Evolutionary conservation across 179 eudicot genomes (phyloP), one percentile per base, ranked within the genome.

Genomic region (Beta lomatogona): DNA sequence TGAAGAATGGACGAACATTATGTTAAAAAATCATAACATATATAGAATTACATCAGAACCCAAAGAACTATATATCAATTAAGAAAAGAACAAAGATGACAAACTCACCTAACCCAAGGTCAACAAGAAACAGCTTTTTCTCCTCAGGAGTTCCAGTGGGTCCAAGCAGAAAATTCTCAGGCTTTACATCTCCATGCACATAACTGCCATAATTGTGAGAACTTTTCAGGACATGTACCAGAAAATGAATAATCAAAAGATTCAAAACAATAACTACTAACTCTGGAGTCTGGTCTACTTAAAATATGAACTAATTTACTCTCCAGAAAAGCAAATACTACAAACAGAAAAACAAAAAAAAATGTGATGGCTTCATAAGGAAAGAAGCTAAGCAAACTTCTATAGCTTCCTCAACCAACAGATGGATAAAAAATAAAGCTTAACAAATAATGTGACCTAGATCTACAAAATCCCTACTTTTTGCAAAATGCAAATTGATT

Each of bases 141-240:
- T 93, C 98, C 73, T 95, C 97, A 53, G 91, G 81, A 50, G 97
- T 92, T 66, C 97, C 97, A 21, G 97, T 91, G 6, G 93, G 89
- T 21, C 98, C 98, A 90, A 95, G 98, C 85, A 95, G 79, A 87
- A 95, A 93, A 81, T 95, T 95, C 79, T 95, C 98, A 74, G 98
- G 98, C 81, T 95, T 95, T n/a, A 95, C 95, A 85, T 95, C 98
- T 46, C 98, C 98, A 86, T 95, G 98, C 73, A 95, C 97, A 76
- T 93, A 95, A 41, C 98, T 93, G 88, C 82, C 79, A 63, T 13
- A 59, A 19, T 9, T 50, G 22, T 6, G 13, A n/a, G 70, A 21
- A 71, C 0, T 4, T 5, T 19, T 61, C 21, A 79, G 28, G 71
- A 65, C 9, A 73, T 1, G 58, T 21, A 73, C 46, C 41, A 59